Percentiles rank a stretch among this genome's conserved stretches.
Conservation (phyloP, 352 stramenopile species). For the Lagenidium giganteum region DNA sequence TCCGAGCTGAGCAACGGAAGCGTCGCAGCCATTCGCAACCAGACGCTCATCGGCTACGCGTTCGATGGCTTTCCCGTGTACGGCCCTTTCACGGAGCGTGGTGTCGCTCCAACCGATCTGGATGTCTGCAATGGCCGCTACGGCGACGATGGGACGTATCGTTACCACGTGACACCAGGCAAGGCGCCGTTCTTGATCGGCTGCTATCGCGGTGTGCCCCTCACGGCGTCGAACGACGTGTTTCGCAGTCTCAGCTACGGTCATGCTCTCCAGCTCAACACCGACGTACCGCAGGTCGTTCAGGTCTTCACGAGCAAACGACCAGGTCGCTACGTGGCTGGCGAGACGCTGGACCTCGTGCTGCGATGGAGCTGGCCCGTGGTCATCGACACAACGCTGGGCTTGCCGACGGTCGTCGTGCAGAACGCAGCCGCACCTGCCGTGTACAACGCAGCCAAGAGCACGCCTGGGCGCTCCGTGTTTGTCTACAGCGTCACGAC, state of each 20-base stretch:
- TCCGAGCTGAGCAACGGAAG: conserved; percentile 25
- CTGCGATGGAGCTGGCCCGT: conserved; percentile 53
- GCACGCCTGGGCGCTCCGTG: conserved; percentile 26
- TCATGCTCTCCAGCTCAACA: conserved; percentile 44
- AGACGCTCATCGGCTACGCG: conserved; percentile 62
- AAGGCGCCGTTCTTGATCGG: conserved; percentile 52
- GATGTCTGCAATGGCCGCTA: conserved; percentile 66
- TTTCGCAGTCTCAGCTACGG: conserved; percentile 57
- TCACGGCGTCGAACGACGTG: conserved; percentile 17
- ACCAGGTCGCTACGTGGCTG: conserved; percentile 39
- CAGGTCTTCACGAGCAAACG: conserved; percentile 65
- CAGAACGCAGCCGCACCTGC: conserved; percentile 37
- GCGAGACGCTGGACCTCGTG: conserved; percentile 61
- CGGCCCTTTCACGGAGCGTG: conserved; percentile 43
- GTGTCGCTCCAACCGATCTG: conserved; percentile 35
- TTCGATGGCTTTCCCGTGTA: conserved; percentile 78
- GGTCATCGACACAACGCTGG: conserved; percentile 21
- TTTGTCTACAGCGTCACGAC: conserved; percentile 44
- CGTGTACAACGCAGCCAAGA: conserved; percentile 32
- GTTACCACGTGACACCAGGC: conserved; percentile 51
- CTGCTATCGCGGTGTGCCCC: conserved; percentile 40
- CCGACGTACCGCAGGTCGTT: conserved; percentile 25
- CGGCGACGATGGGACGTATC: conserved; percentile 58
- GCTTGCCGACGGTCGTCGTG: conserved; percentile 25
- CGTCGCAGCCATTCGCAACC: conserved; percentile 19